These are phyloP conservation scores for Mortierella sp. DNA, from an alignment of 371 early-diverging fungal species.

Conservation along the genomic window DNA sequence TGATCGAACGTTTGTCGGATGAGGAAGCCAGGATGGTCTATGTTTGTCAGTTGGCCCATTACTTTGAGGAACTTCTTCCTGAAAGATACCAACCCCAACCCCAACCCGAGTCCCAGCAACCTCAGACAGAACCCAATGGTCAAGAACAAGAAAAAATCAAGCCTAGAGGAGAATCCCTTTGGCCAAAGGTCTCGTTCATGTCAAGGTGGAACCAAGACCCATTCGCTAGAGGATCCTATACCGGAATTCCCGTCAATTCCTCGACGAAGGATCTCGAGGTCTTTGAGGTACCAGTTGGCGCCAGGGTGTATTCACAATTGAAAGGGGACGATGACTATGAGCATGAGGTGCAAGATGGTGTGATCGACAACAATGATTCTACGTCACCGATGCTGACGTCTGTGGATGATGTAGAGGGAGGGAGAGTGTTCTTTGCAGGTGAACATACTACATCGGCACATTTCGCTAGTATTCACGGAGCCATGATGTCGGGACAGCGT, in stretches of 20 bases:
- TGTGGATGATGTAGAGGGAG: conserved; percentile 19
- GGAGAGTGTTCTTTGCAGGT: conserved; percentile 50
- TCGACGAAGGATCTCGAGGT: conserved; percentile 16
- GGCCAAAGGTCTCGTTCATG: conserved; percentile 33
- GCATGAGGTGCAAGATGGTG: neutral
- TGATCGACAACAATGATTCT: neutral
- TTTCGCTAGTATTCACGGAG: conserved; percentile 53
- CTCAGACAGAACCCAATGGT: neutral
- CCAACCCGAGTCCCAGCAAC: no score
- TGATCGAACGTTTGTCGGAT: conserved; percentile 37
- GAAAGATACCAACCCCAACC: neutral
- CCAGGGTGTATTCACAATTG: conserved; percentile 6
- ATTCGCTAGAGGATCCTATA: conserved; percentile 41
- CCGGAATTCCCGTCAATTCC: conserved; percentile 40
- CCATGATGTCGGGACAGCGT: conserved; percentile 38
- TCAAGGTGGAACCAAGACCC: conserved; percentile 44
- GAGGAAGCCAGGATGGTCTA: conserved; percentile 34
- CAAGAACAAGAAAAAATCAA: neutral
- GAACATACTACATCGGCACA: conserved; percentile 33
- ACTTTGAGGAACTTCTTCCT: conserved; percentile 13
- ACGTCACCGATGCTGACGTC: conserved; percentile 1
- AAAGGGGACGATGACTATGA: conserved; percentile 10
- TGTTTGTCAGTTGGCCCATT: conserved; percentile 43
- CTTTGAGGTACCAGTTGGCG: conserved; percentile 32
- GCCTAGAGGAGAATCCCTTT: conserved; percentile 6